phyloP scores from a whole-genome alignment of 2,329 filamentous ascomycete species.

The Ceratocystis cacaofunesta region DNA sequence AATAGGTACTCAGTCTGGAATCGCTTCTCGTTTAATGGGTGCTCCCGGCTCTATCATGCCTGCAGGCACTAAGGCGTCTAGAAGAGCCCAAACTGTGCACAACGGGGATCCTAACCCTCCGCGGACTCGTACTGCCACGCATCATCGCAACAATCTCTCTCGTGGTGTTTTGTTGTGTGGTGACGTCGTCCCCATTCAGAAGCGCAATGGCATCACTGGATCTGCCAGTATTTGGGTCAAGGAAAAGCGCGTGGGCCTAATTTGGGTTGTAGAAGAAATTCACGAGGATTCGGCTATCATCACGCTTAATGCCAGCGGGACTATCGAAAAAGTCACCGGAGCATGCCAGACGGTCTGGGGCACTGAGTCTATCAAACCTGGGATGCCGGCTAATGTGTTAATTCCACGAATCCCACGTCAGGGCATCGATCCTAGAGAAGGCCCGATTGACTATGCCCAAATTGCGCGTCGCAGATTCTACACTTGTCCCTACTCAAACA shows the following conservation, averaged over 20 bases:
- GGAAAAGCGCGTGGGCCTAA: conserved; percentile 82
- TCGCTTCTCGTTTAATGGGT: conserved; percentile 76
- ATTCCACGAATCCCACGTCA: conserved; percentile 71
- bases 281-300: conserved; percentile 80
- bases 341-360: conserved; percentile 80
- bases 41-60: conserved; percentile 51
- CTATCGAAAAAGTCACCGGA: conserved; percentile 55
- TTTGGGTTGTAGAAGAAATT: conserved; percentile 97
- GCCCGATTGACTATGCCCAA: conserved; percentile 63
- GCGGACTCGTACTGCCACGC: conserved; percentile 38
- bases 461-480: conserved; percentile 62
- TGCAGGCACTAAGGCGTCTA: conserved; percentile 23
- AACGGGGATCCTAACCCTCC: conserved; percentile 39
- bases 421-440: conserved; percentile 52
- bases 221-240: conserved; percentile 97
- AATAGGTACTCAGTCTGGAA: conserved; percentile 56
- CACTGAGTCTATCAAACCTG: conserved; percentile 46
- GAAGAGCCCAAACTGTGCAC: conserved; percentile 50
- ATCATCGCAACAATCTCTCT: conserved; percentile 62
- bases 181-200: conserved; percentile 95
- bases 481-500: conserved; percentile 63
- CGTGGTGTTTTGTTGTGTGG: conserved; percentile 85
- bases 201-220: conserved; percentile 80
- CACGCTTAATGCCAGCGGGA: conserved; percentile 61
- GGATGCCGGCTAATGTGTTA: conserved; percentile 61